Evolutionary conservation across 805 yeast genomes (phyloP), one percentile per base, ranked within the genome.

Genomic region (Nakazawaea peltata): DNA sequence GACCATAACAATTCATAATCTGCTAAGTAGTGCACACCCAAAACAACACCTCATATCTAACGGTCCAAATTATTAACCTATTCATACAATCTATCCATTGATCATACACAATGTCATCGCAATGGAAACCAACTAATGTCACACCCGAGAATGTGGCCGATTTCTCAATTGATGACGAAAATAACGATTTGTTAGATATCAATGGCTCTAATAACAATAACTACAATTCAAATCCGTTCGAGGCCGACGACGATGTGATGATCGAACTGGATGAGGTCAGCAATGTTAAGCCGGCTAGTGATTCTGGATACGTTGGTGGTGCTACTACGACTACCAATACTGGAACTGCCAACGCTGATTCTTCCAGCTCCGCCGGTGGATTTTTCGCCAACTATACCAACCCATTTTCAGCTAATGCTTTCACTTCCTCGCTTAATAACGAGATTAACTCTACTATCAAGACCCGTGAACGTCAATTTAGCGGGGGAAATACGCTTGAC

Each of bases 401-500:
- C 26, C 68, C 68, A 3, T 50, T 44, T 32, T 43, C 40, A 19
- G 44, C 44, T 51, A 15, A 25, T 13, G 50, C 32, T 28, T 40
- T 33, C 44, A 44, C 34, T 22, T 48, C 26, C 10, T 25, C 10
- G 10, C 39, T 49, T 17, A 42, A 48, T 11, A 40, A 44, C 13
- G 43, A 46, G 10, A 47, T 48, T 31, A 49, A 56, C 13, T 59
- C 63, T 4, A 48, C 54, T 34, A 49, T 57, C 16, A 53, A 55
- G 33, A 51, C 57, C 9, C 45, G 50, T 21, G 78, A 73, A 45
- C 59, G 73, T 32, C 77, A 71, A 42, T 73, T 67, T 45, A 48
- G 66, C 4, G 79, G 79, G 2, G 78, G 78, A 19, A 71, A 71
- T 44, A 73, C 80, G 2, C 51, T 74, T 9, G 78, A 74, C 46